These are phyloP conservation scores for Metschnikowia arizonensis DNA, from an alignment of 805 yeast species.

Conservation along the genomic window DNA sequence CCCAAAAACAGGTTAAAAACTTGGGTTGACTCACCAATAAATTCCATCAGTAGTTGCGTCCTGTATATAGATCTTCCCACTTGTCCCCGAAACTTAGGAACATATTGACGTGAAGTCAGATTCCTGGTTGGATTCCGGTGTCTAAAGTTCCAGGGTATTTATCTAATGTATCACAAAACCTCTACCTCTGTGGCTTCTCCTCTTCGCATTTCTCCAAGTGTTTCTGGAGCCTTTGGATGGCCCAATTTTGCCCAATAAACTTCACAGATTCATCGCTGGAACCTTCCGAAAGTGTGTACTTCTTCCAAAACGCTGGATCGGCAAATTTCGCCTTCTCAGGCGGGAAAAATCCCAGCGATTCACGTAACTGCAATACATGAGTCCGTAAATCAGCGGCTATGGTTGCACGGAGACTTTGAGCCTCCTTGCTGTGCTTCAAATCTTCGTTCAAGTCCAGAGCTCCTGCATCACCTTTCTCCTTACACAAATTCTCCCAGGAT, in stretches of 20 bases:
- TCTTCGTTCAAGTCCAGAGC: constrained; percentile 60
- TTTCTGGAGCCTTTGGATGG: constrained; percentile 64
- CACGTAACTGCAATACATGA: constrained; percentile 49
- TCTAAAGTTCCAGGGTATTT: too few species aligned
- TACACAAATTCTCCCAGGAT: constrained; percentile 65
- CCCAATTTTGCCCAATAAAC: constrained; percentile 82
- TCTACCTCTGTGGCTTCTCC: neutral
- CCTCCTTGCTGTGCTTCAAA: constrained; percentile 60
- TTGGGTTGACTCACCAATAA: too few species aligned
- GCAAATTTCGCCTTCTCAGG: constrained; percentile 68
- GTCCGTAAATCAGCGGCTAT: constrained; percentile 67
- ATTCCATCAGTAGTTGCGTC: too few species aligned
- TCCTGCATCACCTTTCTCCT: constrained; percentile 48
- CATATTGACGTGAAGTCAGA: too few species aligned
- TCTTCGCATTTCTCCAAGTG: constrained; percentile 28
- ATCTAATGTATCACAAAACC: too few species aligned
- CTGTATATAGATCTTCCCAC: too few species aligned
- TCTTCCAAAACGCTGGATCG: constrained; percentile 70
- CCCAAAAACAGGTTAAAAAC: too few species aligned
- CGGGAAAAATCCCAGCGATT: constrained; percentile 39
- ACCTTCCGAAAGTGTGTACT: constrained; percentile 63
- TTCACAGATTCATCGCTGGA: constrained; percentile 60
- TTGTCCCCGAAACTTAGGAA: too few species aligned
- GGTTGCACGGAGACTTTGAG: constrained; percentile 59
- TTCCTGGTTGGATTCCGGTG: too few species aligned